These are phyloP conservation scores for Pisolithus thermaeus DNA, from an alignment of 1,284 basidiomycete genomes.

Conservation along the genomic window DNA sequence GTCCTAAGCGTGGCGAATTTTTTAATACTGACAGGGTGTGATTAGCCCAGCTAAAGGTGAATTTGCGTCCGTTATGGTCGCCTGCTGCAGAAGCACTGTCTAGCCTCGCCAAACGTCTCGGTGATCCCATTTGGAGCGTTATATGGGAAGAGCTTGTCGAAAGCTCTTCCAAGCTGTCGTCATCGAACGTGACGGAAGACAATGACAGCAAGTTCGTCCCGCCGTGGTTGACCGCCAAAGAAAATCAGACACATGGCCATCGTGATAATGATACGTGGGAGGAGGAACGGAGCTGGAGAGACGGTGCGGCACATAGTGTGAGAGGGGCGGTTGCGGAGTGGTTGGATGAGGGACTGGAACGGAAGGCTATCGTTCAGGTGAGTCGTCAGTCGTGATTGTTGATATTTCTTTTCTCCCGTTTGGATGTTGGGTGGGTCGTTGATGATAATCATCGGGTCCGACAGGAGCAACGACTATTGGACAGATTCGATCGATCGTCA, in stretches of 20 bases:
- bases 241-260: conserved; percentile 28
- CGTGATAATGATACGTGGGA: conserved; percentile 41
- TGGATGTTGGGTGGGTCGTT: neutral
- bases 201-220: conserved; percentile 5
- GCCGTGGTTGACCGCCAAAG: conserved; percentile 12
- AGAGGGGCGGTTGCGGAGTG: conserved; percentile 42
- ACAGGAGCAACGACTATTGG: conserved; percentile 53
- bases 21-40: conserved; percentile 1
- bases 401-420: no score
- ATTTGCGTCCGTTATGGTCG: conserved; percentile 83
- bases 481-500: conserved; percentile 67
- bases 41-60: conserved; percentile 84
- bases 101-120: conserved; percentile 51
- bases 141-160: conserved; percentile 56
- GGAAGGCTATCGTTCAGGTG: conserved; percentile 33
- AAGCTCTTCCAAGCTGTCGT: no score
- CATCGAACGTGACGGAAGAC: conserved; percentile 10
- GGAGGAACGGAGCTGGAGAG: conserved; percentile 68
- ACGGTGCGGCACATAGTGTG: conserved; percentile 63
- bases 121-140: conserved; percentile 67
- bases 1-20: neutral
- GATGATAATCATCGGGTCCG: neutral
- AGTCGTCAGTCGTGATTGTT: conserved; percentile 2
- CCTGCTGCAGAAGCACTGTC: conserved; percentile 72
- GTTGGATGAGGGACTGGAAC: conserved; percentile 30